Evolutionary conservation across 1,139 yeast genomes (phyloP), one percentile per base, ranked within the genome.

Genomic region (Ogataea hybrid): DNA sequence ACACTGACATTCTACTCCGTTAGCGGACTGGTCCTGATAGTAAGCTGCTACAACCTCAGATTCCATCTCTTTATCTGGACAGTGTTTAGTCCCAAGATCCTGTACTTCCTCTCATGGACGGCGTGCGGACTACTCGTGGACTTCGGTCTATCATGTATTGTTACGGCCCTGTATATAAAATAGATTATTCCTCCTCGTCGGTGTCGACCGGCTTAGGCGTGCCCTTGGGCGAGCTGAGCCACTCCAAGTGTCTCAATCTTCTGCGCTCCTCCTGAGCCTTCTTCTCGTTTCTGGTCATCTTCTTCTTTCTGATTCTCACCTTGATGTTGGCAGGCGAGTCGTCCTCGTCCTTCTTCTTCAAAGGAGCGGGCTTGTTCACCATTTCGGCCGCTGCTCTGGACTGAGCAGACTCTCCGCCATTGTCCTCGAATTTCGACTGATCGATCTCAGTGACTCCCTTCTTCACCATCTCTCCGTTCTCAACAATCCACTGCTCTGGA

Each of bases 401-500:
- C 43, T 58, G 51, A n/a, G 57, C 63, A n/a, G 58, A 49, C 31
- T 54, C 57, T 44, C 64, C 63, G 51, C 80, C 84, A 52, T 76
- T 78, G 62, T 87, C 95, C 63, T 85, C 97, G 56, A 90, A 90
- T 62, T 95, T 76, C 39, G 79, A 73, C 47, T 73, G 69, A 56
- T 88, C 95, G 46, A 90, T 83, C 34, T 78, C 84, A 27, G 81
- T 78, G 48, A 77, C 77, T 48, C 95, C 95, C 71, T 83, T 87
- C 57, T 84, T 89, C 22, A 85, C 83, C 68, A 92, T 83, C 50
- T 77, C 76, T 62, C 98, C 98, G 59, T 90, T 85, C 63, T 88
- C 95, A 45, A 92, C 95, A 57, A 85, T 81, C 98, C 98, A 92
- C 68, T 90, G 97, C 70, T 92, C 98, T 32, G 97, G 97, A 66